A percentile compares a stretch with the other conserved stretches of the same genome.
These are phyloP conservation scores for Penicillium salamii DNA, from an alignment of 495 filamentous ascomycete genomes.

Conservation along the genomic window DNA sequence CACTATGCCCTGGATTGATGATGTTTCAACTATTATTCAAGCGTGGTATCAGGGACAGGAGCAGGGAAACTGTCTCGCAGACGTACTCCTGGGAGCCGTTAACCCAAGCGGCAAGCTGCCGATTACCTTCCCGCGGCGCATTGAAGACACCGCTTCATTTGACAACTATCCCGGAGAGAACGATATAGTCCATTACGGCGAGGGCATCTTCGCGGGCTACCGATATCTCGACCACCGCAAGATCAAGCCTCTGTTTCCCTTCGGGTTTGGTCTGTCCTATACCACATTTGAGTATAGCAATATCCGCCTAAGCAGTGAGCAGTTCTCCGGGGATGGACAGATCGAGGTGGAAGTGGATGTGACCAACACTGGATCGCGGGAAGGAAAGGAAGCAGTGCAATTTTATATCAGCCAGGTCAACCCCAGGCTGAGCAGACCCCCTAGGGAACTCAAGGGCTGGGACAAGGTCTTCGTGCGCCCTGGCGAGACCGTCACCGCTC, in stretches of 20 bases:
- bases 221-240: constrained; percentile 65
- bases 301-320: too few relatives aligned
- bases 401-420: constrained; percentile 58
- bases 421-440: constrained; percentile 36
- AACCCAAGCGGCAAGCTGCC: constrained; percentile 50
- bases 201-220: constrained; percentile 74
- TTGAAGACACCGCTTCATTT: constrained; percentile 66
- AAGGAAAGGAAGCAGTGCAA: constrained; percentile 70
- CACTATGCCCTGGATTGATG: constrained; percentile 72
- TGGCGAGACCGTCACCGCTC: too few relatives aligned
- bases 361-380: constrained; percentile 46
- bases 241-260: not conserved
- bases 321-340: constrained; percentile 22
- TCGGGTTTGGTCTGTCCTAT: constrained; percentile 63
- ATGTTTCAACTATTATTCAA: constrained; percentile 62
- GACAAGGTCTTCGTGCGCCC: constrained; percentile 64
- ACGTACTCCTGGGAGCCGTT: constrained; percentile 56
- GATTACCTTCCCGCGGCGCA: constrained; percentile 57
- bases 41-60: constrained; percentile 66
- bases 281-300: constrained; percentile 64
- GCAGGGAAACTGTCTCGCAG: constrained; percentile 51
- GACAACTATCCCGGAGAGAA: constrained; percentile 62
- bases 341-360: not conserved
- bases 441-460: constrained; percentile 56
- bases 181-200: constrained; percentile 64